A percentile compares a stretch with the other conserved stretches of the same genome.
Conservation (phyloP, 345 rosid genomes). For the sweet orange (Citrus sinensis) region DVS_A1.0 CM039166.1:15503501-15504000, state of each 20-base stretch:
- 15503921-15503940: background rate
- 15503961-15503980: background rate
- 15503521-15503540: slow-evolving; percentile 6
- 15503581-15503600: background rate
- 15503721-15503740: background rate
- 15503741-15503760: background rate
- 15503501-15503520: slow-evolving; percentile 27
- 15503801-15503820: background rate
- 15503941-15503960: background rate
- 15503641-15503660: background rate
- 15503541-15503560: background rate
- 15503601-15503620: background rate
- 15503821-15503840: no score
- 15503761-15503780: background rate
- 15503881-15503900: no score
- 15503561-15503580: background rate
- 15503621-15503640: background rate
- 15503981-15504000: background rate
- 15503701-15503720: background rate
- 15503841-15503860: background rate
- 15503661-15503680: background rate
- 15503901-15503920: no score
- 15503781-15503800: background rate
- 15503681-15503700: background rate
- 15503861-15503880: background rate